Evolutionary conservation across 495 filamentous ascomycete genomes (phyloP), one percentile per base, ranked within the genome.

Genomic region (Penicillium odoratum): DNA sequence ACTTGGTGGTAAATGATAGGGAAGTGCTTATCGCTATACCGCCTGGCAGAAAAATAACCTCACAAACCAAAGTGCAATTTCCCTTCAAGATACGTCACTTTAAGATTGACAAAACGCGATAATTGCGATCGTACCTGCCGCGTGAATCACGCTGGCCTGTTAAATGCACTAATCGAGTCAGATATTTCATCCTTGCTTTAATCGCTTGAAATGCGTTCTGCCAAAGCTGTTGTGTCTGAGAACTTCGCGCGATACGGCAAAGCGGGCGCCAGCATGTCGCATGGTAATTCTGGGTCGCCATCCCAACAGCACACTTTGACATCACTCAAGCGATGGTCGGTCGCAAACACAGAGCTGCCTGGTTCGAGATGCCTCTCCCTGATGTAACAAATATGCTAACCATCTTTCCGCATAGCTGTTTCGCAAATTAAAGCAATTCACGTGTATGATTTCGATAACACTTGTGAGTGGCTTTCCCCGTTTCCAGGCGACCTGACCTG

Each of bases 381-480:
- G 15, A n/a, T 10, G 36, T 36, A 53, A 11, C 46, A 28, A 34
- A 51, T 66, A 48, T 58, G 29, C 54, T 53, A 34, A 44, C n/a
- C 52, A n/a, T 52, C 18, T 29, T 42, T 25, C 15, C 51, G 53
- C 34, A 21, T 57, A 87, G 85, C 81, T 54, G 76, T 84, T 18
- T 79, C 87, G 18, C 78, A 82, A 63, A 88, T 98, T 66, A 90
- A 84, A 67, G 69, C 83, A 7, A 85, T 99, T 51, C 94, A 99
- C 69, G 82, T 99, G 56, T 99, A 98, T 77, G 94, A 99, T 74
- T 99, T 99, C 69, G 94, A 99, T 69, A 98, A 99, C 66, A 99
- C 94, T 40, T 77, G 92, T 95, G 79, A 73, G 84, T 64, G 36
- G 51, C 46, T 16, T 13, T 5, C 11, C 38, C 3, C 4, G 16